Base-by-base conservation (phyloP, 257 asterid species). In the Nicotiana obtusifolia region DNA sequence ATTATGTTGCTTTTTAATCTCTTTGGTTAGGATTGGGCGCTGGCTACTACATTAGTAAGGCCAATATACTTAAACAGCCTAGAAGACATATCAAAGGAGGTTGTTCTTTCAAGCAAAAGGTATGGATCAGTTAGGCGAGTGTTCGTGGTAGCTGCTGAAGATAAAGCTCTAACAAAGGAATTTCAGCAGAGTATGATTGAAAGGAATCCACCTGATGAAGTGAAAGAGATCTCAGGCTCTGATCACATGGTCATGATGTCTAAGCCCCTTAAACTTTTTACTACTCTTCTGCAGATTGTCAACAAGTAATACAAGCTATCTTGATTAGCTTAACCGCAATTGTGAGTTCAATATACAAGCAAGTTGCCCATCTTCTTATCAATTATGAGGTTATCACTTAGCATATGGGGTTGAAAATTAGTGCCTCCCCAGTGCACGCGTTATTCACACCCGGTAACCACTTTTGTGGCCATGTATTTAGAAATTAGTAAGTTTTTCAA, bases 161-260 rank as follows among this genome's bases (percentile, higher is more conserved):
- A 89, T 77, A 86, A 80, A 77, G 16, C 37, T 31, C 20, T 17
- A 10, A 75, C n/a, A 2, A 83, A 78, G 78, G 71, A 84, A 5
- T 78, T 81, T 3, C 88, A 85, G 19, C 69, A 47, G 71, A 84
- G 89, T 85, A 82, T 89, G 87, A 81, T 84, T 26, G 5, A 68
- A 62, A 69, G 80, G 4, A 89, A 87, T 54, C 88, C 88, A 9
- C 92, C 90, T 0, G 44, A 82, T 77, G 83, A 89, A 86, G 90
- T 85, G 30, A 35, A 15, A 61, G 82, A 82, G 57, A 65, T 89
- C 11, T 54, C 4, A 35, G 90, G 86, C 2, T 82, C 92, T 3
- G 90, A 87, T 85, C 90, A 89, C 61, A 87, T 87, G 90, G 83
- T 83, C 19, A 84, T 87, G 90, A 79, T 84, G 82, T 85, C 85